Base-by-base conservation (phyloP, 1,139 yeast genomes). In the Wickerhamomyces sp. region DNA sequence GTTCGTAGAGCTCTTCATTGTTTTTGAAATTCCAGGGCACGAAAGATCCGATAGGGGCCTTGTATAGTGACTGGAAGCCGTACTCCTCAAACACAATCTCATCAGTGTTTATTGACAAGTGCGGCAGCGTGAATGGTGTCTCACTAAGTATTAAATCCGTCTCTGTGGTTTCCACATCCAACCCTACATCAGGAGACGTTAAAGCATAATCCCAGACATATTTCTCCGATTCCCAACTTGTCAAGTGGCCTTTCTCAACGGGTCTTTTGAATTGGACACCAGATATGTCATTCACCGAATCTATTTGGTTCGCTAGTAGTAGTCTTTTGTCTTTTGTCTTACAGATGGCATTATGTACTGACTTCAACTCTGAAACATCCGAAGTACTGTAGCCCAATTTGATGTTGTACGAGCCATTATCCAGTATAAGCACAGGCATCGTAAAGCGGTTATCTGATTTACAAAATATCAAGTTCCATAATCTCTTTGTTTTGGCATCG, bases 21-120 rank as follows among this genome's bases (percentile, higher is more conserved):
- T 47, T 40, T 26, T 46, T 42, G 28, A 58, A 61, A 32, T 64
- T 65, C 85, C 89, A 84, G 1, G 96, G 95, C 0, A 82, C 75
- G 39, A 85, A 68, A 1, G 83, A 72, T 1, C 80, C 81, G 0
- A 87, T 72, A 0, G 80, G 70, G 3, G 61, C 54, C 39, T 64
- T 62, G 26, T 68, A 65, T 30, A 64, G 35, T 26, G 77, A 74
- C 22, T 68, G 70, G 53, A 91, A 84, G 8, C 87, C 95, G 52
- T 81, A 91, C 54, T 93, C 98, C 58, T 93, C 99, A 62, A 93
- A 89, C 3, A 93, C 74, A 2, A 91, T 83, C 59, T 89, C 96
- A 57, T 91, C 98, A 19, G 88, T 82, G 57, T 84, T 84, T 48
- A 80, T 77, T 28, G 95, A 85, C 28, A 91, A 66, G 37, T 80